These are phyloP conservation scores for Backusella psychrophila DNA, from an alignment of 192 early-diverging fungal genomes.

Conservation along the genomic window DNA sequence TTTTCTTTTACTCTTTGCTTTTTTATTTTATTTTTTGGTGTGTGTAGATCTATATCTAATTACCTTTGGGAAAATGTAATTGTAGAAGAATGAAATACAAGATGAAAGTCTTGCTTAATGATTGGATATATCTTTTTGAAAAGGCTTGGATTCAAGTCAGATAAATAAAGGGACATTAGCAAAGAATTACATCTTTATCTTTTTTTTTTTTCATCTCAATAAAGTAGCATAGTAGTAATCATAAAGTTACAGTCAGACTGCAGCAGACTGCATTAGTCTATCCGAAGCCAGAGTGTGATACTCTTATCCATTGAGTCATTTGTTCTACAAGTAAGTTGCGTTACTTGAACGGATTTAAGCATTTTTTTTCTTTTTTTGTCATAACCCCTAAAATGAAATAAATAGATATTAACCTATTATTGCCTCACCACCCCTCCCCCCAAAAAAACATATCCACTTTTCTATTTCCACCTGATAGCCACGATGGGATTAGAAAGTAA, in stretches of 20 bases:
- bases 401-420: neutral
- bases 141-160: neutral
- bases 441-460: neutral
- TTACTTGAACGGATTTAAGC: neutral
- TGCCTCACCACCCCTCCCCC: neutral
- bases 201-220: neutral
- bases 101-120: neutral
- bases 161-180: neutral
- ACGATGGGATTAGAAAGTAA: neutral
- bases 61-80: neutral
- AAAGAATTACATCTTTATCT: neutral
- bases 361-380: conserved; percentile 3
- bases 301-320: neutral
- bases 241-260: conserved; percentile 5
- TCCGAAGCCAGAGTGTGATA: neutral
- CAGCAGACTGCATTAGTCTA: neutral
- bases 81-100: neutral
- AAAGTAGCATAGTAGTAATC: neutral
- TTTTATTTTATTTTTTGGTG: neutral
- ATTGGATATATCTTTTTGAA: neutral
- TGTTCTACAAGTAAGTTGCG: neutral
- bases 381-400: neutral
- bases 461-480: neutral
- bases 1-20: neutral
- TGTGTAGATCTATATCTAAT: neutral